Evolutionary conservation across 176 grass and related monocot genomes (phyloP), one percentile per base, ranked within the genome.

Genomic region (Neostapfia colusana): DNA sequence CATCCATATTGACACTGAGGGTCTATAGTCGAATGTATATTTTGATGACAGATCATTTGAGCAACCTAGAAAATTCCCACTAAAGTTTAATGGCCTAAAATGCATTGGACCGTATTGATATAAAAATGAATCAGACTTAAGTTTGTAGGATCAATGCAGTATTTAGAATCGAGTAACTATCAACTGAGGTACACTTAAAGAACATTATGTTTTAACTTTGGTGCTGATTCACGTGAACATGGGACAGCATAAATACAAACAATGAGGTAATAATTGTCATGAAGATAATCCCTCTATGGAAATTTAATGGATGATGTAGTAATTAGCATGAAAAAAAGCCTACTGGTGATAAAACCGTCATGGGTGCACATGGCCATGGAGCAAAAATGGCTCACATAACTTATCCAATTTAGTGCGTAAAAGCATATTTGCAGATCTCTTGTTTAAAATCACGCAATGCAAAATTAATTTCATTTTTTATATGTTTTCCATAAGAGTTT

Each of bases 131-230:
- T 63, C 17, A 76, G 45, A 36, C 50, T 54, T 9, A 50, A 54
- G 20, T 0, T 53, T 36, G 17, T 23, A 20, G 17, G 48, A 71
- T 6, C 5, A 37, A 14, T 36, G 37, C 10, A 69, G 24, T 27
- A 43, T 69, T 57, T 42, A 79, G 25, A 69, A 43, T 21, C 5
- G n/a, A 79, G 67, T 57, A 79, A 43, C 43, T 8, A 27, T 16
- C 5, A 60, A 16, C 15, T 56, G 23, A 79, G 28, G 77, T 58
- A 23, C 14, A 69, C 59, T 34, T 62, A 31, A 50, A 62, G 59
- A 57, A 34, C 37, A 34, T 0, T 3, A 56, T 66, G 48, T 55
- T 73, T 65, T 17, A 35, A 49, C 27, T 10, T 82, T 54, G 11
- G 45, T 65, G 11, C 42, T 36, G 26, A 40, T 50, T 50, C 48